Conservation (phyloP, 805 yeast genomes). For the Scheffersomyces ergatensis region DNA sequence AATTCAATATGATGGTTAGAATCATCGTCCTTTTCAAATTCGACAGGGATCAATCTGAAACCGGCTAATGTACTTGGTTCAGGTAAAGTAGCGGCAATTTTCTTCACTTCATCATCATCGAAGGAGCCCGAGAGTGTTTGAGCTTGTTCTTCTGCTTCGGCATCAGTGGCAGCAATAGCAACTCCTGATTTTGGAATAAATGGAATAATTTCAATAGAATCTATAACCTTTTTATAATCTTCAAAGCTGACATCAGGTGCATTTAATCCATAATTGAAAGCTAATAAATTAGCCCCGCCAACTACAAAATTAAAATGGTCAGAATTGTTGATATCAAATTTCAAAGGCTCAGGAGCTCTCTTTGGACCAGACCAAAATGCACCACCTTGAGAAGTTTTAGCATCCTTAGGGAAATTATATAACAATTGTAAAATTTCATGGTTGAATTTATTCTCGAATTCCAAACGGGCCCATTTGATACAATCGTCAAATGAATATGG, state of each 20-base stretch:
- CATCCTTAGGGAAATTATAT: constrained; percentile 93
- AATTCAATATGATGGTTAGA: constrained; percentile 95
- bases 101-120: constrained; percentile 64
- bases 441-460: constrained; percentile 81
- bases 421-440: constrained; percentile 87
- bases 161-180: constrained; percentile 79
- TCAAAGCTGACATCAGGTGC: constrained; percentile 61
- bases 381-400: constrained; percentile 83
- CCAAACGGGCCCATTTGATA: constrained; percentile 89
- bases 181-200: constrained; percentile 76
- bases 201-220: constrained; percentile 41
- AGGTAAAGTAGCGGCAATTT: constrained; percentile 77
- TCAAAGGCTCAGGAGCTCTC: constrained; percentile 88
- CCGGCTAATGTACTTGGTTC: constrained; percentile 87
- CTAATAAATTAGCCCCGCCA: constrained; percentile 89
- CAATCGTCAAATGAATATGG: constrained; percentile 93
- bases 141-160: constrained; percentile 85
- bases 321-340: constrained; percentile 68
- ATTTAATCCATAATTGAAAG: constrained; percentile 84
- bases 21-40: constrained; percentile 98
- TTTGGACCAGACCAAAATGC: constrained; percentile 99
- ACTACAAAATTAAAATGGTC: constrained; percentile 82
- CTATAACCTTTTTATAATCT: constrained; percentile 55
- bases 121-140: constrained; percentile 31
- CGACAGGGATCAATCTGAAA: constrained; percentile 82